Percentiles rank a stretch among this genome's conserved stretches.
These are phyloP conservation scores for Sugiyamaella japonica DNA, from an alignment of 1,139 yeast genomes.

Conservation along the genomic window DNA sequence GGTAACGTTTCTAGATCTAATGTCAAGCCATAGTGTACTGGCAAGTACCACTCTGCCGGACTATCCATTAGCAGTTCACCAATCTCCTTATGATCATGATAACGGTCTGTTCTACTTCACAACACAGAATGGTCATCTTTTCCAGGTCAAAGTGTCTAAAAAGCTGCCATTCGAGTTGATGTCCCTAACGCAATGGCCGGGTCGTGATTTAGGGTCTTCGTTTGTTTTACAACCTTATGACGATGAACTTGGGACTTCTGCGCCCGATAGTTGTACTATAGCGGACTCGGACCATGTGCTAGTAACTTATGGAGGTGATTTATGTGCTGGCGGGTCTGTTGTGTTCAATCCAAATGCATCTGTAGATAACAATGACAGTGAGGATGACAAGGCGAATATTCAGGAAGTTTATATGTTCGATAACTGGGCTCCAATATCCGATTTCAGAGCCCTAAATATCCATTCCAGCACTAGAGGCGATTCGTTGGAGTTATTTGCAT, in stretches of 20 bases:
- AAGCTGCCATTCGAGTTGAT: conserved; percentile 9
- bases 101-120: conserved; percentile 24
- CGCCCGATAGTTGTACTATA: conserved; percentile 11
- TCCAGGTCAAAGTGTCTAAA: conserved; percentile 19
- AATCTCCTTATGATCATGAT: conserved; percentile 16
- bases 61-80: conserved; percentile 17
- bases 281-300: conserved; percentile 16
- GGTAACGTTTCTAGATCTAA: conserved; percentile 26
- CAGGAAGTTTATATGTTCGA: conserved; percentile 35
- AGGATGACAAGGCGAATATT: conserved; percentile 1
- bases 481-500: conserved; percentile 48
- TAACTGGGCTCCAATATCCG: conserved; percentile 55
- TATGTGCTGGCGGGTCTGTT: conserved; percentile 24
- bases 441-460: conserved; percentile 36
- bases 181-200: conserved; percentile 17
- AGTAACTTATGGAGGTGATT: conserved; percentile 29
- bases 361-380: conserved; percentile 9
- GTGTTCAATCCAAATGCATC: conserved; percentile 8
- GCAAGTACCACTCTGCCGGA: conserved; percentile 11
- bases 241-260: conserved; percentile 10
- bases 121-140: conserved; percentile 22
- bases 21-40: conserved; percentile 26
- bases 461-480: conserved; percentile 26
- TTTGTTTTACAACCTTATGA: conserved; percentile 26
- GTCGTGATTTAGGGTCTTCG: conserved; percentile 23